These are phyloP conservation scores for Pseudonitzschia delicatissima DNA, from an alignment of 108 stramenopile species.

Conservation along the genomic window DNA sequence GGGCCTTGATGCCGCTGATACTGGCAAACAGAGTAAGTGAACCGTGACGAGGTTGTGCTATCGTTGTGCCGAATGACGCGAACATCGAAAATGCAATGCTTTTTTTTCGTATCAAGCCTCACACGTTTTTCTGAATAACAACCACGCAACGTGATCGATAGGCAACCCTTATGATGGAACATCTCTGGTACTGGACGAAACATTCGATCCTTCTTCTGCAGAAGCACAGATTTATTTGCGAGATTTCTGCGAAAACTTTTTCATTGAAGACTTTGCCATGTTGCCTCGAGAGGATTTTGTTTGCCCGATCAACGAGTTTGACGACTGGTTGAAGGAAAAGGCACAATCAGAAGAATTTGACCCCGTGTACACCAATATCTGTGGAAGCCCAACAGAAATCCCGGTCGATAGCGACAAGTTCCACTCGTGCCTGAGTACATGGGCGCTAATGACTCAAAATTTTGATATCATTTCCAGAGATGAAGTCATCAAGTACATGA, in stretches of 20 bases:
- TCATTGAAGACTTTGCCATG: slow-evolving; percentile 37
- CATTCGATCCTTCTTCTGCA: slow-evolving; percentile 38
- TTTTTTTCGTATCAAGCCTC: too few species aligned
- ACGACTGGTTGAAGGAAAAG: slow-evolving; percentile 40
- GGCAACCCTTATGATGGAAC: slow-evolving; percentile 41
- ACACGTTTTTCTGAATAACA: too few species aligned
- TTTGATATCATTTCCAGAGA: slow-evolving; percentile 20
- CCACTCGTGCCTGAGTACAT: slow-evolving; percentile 47
- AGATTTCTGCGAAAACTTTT: slow-evolving; percentile 39
- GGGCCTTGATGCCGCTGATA: too few species aligned
- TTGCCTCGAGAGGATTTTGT: slow-evolving; percentile 3
- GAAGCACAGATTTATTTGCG: slow-evolving; percentile 36
- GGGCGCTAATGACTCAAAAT: slow-evolving; percentile 25
- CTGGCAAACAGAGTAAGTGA: too few species aligned
- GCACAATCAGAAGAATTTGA: slow-evolving; percentile 2
- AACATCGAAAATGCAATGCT: too few species aligned
- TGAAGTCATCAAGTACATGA: slow-evolving; percentile 34
- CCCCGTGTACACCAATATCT: slow-evolving; percentile 32
- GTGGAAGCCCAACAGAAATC: slow-evolving; percentile 36
- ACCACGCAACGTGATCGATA: slow-evolving; percentile 1
- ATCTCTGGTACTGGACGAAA: slow-evolving; percentile 41
- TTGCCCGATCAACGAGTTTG: slow-evolving; percentile 49
- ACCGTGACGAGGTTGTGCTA: too few species aligned
- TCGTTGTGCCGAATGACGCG: too few species aligned
- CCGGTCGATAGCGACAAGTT: slow-evolving; percentile 40